These are phyloP conservation scores for Diospyros kaki DNA, from an alignment of 148 eudicot species.

Conservation along the genomic window DNA sequence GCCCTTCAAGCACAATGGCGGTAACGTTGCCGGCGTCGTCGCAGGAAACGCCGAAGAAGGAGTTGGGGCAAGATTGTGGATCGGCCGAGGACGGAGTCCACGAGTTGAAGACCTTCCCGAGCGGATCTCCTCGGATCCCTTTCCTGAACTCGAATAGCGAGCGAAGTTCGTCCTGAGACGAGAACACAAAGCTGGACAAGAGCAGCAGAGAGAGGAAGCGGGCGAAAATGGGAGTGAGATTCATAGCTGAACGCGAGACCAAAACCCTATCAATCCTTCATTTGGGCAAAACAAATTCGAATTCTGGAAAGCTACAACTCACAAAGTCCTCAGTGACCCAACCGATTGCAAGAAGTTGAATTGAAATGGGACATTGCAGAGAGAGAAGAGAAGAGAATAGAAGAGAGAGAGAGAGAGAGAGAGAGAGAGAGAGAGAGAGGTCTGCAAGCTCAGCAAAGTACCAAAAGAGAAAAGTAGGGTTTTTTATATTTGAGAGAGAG, in stretches of 20 bases:
- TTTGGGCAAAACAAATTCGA: background rate
- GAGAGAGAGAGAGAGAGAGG: background rate
- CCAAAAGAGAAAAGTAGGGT: constrained; percentile 3
- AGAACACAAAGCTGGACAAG: constrained; percentile 15
- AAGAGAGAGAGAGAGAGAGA: constrained; percentile 1
- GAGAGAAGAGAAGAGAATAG: background rate
- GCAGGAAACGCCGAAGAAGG: constrained; percentile 60
- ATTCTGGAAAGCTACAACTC: background rate
- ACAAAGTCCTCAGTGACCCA: background rate
- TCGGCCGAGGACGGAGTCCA: constrained; percentile 45
- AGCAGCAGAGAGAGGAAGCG: constrained; percentile 10
- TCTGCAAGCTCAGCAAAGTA: constrained; percentile 10
- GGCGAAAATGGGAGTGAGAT: constrained; percentile 2
- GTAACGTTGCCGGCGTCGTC: constrained; percentile 39
- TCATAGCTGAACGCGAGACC: background rate
- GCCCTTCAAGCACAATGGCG: constrained; percentile 42
- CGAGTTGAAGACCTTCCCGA: constrained; percentile 24
- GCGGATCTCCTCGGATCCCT: constrained; percentile 67
- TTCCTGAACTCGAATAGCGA: constrained; percentile 82
- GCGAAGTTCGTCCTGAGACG: constrained; percentile 46
- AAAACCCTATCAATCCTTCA: background rate
- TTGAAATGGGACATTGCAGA: background rate
- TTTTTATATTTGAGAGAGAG: constrained; percentile 2
- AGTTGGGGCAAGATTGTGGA: constrained; percentile 41
- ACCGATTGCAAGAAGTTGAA: background rate